Conservation (phyloP, 2,329 filamentous ascomycete genomes). For the Trematosphaeria pertusa region DNA sequence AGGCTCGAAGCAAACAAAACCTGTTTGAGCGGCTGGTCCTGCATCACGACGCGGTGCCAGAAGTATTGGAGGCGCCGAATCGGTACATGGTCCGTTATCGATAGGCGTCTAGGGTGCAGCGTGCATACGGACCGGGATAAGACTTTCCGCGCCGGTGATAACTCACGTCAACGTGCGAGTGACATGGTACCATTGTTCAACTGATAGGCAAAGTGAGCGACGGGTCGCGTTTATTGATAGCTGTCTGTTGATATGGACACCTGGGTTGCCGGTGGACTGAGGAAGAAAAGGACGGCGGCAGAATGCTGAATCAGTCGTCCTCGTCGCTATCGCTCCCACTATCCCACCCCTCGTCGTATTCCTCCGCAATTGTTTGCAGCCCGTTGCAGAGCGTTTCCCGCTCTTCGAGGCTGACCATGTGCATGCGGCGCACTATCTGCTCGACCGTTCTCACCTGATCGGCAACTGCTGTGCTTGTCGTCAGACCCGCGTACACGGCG, state of each 20-base stretch:
- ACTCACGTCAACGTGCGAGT: not conserved
- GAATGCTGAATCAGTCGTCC: constrained; percentile 58
- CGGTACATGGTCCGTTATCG: constrained; percentile 21
- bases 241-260: constrained; percentile 5
- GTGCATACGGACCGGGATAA: constrained; percentile 20
- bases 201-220: constrained; percentile 2
- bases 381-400: constrained; percentile 83
- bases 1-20: constrained; percentile 6
- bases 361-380: constrained; percentile 81
- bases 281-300: not conserved
- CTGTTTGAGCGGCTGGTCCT: constrained; percentile 4
- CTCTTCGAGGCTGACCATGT: constrained; percentile 75
- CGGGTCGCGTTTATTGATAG: constrained; percentile 23
- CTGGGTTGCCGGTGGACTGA: not conserved
- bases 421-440: constrained; percentile 65
- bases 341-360: constrained; percentile 87
- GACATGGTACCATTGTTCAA: no score
- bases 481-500: constrained; percentile 63
- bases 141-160: constrained; percentile 13
- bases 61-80: constrained; percentile 27
- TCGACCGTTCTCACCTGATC: constrained; percentile 71
- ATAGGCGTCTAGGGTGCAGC: constrained; percentile 18
- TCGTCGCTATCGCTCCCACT: constrained; percentile 70
- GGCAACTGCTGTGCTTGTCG: constrained; percentile 77
- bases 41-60: constrained; percentile 18